These are phyloP conservation scores for Ceratocystis albifundus DNA, from an alignment of 2,329 filamentous ascomycete genomes.

Conservation along the genomic window DNA sequence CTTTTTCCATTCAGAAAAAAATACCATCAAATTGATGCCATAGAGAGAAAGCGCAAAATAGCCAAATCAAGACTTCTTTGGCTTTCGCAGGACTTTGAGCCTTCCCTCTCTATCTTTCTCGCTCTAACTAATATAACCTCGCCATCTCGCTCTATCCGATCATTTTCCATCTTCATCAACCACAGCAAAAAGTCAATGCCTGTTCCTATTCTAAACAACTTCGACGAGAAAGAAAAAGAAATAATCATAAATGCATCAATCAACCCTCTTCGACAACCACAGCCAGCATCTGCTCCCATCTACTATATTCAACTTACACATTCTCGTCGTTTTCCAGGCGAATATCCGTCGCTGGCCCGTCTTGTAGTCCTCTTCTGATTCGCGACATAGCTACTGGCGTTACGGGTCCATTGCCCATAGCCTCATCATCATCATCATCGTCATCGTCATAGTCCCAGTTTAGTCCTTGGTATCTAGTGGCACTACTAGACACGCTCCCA, in stretches of 20 bases:
- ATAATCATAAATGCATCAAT: constrained; percentile 3
- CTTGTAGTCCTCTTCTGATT: constrained; percentile 7
- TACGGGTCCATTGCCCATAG: constrained; percentile 22
- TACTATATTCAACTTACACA: constrained; percentile 1
- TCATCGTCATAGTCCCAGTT: constrained; percentile 23
- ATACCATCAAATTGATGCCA: background rate
- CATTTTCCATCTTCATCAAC: constrained; percentile 3
- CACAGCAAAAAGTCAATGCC: background rate
- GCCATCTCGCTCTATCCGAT: background rate
- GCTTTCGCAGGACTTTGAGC: background rate
- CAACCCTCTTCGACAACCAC: no score
- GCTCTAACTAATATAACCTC: background rate
- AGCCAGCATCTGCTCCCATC: no score
- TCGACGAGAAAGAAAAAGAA: background rate
- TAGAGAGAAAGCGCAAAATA: background rate
- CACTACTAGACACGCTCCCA: constrained; percentile 7
- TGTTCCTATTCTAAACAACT: constrained; percentile 2
- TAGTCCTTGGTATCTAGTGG: no score
- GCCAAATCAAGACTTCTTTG: background rate
- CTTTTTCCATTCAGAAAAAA: background rate
- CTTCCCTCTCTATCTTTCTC: no score
- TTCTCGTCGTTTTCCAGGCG: constrained; percentile 21
- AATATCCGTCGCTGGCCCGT: constrained; percentile 22
- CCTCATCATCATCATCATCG: constrained; percentile 12
- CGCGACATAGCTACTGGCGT: constrained; percentile 12